These are phyloP conservation scores for Aspergillus sclerotioniger DNA, from an alignment of 495 filamentous ascomycete species.

Conservation along the genomic window DNA sequence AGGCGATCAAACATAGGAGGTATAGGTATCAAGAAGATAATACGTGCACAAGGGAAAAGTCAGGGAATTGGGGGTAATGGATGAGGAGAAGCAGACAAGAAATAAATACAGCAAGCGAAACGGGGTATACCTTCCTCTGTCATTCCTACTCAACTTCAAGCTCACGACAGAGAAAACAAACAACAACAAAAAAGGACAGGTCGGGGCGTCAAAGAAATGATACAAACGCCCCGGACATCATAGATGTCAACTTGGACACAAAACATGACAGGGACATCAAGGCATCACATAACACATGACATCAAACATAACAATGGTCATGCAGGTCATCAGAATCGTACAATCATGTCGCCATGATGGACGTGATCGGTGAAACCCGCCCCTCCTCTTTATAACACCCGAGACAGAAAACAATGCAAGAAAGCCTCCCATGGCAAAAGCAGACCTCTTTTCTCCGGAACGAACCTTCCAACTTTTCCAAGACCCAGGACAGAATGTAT, in stretches of 20 bases:
- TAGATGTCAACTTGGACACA: slow-evolving; percentile 7
- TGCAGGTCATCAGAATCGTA: slow-evolving; percentile 49
- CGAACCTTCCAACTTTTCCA: slow-evolving; percentile 21
- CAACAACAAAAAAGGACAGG: slow-evolving; percentile 20
- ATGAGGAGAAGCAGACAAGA: background rate
- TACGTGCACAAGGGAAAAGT: no score
- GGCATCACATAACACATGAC: slow-evolving; percentile 29
- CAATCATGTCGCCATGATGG: slow-evolving; percentile 46
- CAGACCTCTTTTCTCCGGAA: slow-evolving; percentile 10
- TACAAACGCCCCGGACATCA: slow-evolving; percentile 17
- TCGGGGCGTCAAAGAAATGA: slow-evolving; percentile 19
- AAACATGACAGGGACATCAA: slow-evolving; percentile 6
- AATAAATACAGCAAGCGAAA: slow-evolving; percentile 3
- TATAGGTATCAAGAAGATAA: no score
- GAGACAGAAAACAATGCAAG: slow-evolving; percentile 15
- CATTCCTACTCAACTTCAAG: slow-evolving; percentile 23
- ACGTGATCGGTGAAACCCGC: slow-evolving; percentile 27
- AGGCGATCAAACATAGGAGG: no score
- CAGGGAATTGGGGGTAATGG: background rate
- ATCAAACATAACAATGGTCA: slow-evolving; percentile 23
- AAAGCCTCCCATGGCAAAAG: slow-evolving; percentile 19
- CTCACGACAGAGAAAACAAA: slow-evolving; percentile 19
- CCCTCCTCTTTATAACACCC: slow-evolving; percentile 21
- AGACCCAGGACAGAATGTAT: slow-evolving; percentile 6
- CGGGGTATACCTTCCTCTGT: slow-evolving; percentile 25